Base-by-base conservation (phyloP, 345 rosid genomes). In the Sapria himalayana region DNA sequence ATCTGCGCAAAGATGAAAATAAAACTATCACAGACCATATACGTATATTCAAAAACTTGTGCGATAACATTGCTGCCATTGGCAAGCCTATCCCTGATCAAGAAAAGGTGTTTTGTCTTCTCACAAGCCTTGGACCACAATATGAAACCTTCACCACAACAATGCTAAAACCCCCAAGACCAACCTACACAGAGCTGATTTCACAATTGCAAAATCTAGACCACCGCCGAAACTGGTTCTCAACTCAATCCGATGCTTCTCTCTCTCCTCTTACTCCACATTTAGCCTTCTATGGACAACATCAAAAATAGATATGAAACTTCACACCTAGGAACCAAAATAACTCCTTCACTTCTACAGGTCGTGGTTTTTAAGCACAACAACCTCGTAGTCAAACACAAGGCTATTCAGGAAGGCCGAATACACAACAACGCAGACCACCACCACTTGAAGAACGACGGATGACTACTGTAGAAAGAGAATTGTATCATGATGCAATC, bases 91-190 rank as follows among this genome's bases (percentile, higher is more conserved):
- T 49, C 1, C 22, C 15, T 1, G 11, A 49, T 11, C 37, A 27
- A 21, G 11, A 2, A n/a, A 49, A 39, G 6, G 53, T 49, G 1
- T 49, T 36, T 29, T 49, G 10, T 18, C 24, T 49, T 11, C 37
- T 49, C 2, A 17, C n/a, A 29, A 29, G 43, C 15, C 36, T 49
- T 1, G 45, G 29, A 2, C 19, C 19, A 27, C 9, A 29, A 4
- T 49, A 49, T 49, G 53, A 49, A 14, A 5, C 45, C 3, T 49
- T 49, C 6, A 29, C 27, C 17, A 39, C 37, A 12, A 38, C 37
- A 4, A 39, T 49, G 29, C 19, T 45, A 3, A 45, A 45, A 19
- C 19, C 49, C 18, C 19, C 0, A 0, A n/a, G n/a, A n/a, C n/a
- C n/a, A n/a, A n/a, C 45, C 2, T 49, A 39, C 8, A 11, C 29